Evolutionary conservation across 2,329 filamentous ascomycete species (phyloP).

Genomic region (Hortaea sp.): DNA sequence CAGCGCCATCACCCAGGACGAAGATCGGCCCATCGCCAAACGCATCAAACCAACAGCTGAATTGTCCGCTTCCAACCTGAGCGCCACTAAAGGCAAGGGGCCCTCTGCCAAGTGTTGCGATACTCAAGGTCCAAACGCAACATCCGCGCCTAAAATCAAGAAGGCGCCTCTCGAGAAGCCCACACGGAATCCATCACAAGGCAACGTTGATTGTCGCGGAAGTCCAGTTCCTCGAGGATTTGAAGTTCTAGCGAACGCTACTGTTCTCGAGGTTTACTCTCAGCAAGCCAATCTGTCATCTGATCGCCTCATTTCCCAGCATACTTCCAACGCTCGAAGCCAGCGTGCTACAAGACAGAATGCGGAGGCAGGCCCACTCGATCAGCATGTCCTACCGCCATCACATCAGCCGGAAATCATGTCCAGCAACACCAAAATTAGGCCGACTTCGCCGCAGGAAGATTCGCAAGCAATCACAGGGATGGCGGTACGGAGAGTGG

Average conservation of each 20-base stretch:
- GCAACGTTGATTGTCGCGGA: conserved; percentile 19
- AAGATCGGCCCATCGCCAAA: too few relatives aligned
- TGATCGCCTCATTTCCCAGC: background rate
- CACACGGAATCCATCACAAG: conserved; percentile 11
- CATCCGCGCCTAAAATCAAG: background rate
- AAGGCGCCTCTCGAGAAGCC: conserved; percentile 1
- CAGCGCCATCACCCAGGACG: too few relatives aligned
- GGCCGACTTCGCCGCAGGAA: conserved; percentile 31
- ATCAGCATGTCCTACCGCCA: conserved; percentile 2
- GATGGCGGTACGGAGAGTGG: conserved; percentile 16
- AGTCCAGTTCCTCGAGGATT: conserved; percentile 20
- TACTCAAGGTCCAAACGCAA: too few relatives aligned
- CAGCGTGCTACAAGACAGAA: background rate
- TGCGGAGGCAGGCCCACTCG: background rate
- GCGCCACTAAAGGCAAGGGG: too few relatives aligned
- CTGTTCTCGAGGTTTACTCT: conserved; percentile 18
- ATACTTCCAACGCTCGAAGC: background rate
- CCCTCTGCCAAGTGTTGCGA: too few relatives aligned
- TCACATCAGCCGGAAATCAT: conserved; percentile 12
- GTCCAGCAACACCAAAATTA: conserved; percentile 33
- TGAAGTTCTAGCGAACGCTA: conserved; percentile 11
- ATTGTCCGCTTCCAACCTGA: too few relatives aligned
- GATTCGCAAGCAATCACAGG: conserved; percentile 31
- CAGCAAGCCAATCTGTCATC: conserved; percentile 14
- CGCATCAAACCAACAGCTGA: too few relatives aligned